A percentile compares a stretch with the other conserved stretches of the same genome.
These are phyloP conservation scores for Rhodomyrtus tomentosa DNA, from an alignment of 345 rosid species.

Conservation along the genomic window DNA sequence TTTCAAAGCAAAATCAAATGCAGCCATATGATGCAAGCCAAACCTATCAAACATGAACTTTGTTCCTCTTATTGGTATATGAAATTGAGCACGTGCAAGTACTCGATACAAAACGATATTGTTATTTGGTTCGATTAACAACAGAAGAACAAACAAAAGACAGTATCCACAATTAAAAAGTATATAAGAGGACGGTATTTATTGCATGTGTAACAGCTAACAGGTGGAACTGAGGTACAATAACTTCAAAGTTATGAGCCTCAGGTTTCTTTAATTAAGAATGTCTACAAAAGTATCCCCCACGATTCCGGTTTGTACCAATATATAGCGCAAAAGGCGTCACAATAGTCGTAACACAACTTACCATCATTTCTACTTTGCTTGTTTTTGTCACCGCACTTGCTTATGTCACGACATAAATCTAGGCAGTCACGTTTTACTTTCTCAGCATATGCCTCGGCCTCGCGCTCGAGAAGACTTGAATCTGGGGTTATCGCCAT, in stretches of 20 bases:
- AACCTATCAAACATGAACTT: not conserved
- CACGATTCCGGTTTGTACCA: no score
- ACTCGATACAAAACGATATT: not conserved
- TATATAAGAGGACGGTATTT: no score
- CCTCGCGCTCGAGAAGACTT: no score
- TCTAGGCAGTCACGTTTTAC: no score
- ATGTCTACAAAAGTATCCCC: not conserved
- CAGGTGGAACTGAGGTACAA: not conserved
- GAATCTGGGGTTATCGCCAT: no score
- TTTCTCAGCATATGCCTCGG: no score
- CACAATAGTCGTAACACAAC: no score
- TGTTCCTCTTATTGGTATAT: not conserved
- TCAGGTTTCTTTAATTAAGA: not conserved
- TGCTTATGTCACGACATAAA: no score
- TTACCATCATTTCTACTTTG: no score
- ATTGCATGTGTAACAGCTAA: not conserved
- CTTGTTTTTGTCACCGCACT: no score
- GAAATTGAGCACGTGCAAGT: not conserved
- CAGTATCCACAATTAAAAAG: not conserved
- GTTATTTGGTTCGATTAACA: not conserved
- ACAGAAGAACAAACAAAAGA: not conserved
- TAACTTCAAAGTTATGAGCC: not conserved
- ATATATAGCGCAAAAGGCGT: no score
- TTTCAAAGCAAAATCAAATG: no score
- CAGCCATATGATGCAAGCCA: not conserved